These are phyloP conservation scores for Kluyveromyces starmeri DNA, from an alignment of 805 yeast genomes.

Conservation along the genomic window DNA sequence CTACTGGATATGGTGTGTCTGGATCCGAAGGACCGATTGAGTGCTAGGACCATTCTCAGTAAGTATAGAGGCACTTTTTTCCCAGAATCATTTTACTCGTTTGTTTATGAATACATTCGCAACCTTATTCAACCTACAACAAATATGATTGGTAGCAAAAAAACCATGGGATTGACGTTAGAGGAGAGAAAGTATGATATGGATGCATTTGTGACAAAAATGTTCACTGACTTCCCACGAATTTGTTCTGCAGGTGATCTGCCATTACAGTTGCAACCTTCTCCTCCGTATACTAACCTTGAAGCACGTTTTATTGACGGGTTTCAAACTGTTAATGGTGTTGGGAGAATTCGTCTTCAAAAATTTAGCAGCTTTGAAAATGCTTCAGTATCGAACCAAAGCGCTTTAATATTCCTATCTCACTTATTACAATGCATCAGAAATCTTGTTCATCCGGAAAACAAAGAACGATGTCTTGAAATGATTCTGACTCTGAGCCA, in stretches of 20 bases:
- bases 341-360: slow-evolving; percentile 11
- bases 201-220: slow-evolving; percentile 37
- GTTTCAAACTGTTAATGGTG: slow-evolving; percentile 11
- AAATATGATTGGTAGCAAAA: slow-evolving; percentile 13
- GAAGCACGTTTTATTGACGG: not conserved
- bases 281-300: slow-evolving; percentile 2
- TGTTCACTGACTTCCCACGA: slow-evolving; percentile 51
- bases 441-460: slow-evolving; percentile 13
- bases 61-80: slow-evolving; percentile 45
- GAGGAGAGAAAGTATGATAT: slow-evolving; percentile 11
- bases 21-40: slow-evolving; percentile 51
- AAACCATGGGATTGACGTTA: slow-evolving; percentile 12
- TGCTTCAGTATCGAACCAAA: slow-evolving; percentile 17
- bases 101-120: slow-evolving; percentile 59
- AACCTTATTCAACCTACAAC: slow-evolving; percentile 25
- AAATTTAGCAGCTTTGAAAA: not conserved
- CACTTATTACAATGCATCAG: slow-evolving; percentile 21
- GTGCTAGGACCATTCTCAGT: slow-evolving; percentile 45
- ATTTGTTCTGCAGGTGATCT: slow-evolving; percentile 20
- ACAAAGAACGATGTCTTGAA: slow-evolving; percentile 52
- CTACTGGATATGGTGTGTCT: slow-evolving; percentile 54
- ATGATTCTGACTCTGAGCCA: slow-evolving; percentile 69
- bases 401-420: slow-evolving; percentile 21
- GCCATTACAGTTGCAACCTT: slow-evolving; percentile 11
- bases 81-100: slow-evolving; percentile 61